A percentile compares a stretch with the other conserved stretches of the same genome.
Evolutionary conservation across 305 asterid genomes (phyloP).

Genomic region (Fraxinus paxiana): DNA sequence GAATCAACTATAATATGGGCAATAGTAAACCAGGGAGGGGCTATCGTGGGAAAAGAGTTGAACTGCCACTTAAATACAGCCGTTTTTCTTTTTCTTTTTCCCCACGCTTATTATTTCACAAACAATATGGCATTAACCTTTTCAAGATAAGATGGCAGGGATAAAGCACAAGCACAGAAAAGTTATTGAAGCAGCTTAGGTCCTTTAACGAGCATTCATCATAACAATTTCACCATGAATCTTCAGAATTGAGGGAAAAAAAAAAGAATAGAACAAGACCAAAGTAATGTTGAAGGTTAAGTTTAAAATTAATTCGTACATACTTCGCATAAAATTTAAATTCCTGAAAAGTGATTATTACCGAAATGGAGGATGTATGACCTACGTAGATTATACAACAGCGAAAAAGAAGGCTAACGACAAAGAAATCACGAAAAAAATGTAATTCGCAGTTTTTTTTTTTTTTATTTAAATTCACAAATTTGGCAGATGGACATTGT

Average conservation of each 20-base stretch:
- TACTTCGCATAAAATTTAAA: not conserved
- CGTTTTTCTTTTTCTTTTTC: not conserved
- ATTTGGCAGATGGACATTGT: not conserved
- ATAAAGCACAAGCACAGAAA: not conserved
- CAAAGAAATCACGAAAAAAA: not conserved
- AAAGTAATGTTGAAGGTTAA: not conserved
- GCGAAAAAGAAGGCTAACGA: not conserved
- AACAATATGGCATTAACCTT: not conserved
- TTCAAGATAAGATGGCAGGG: not conserved
- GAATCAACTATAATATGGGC: not conserved
- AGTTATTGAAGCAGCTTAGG: not conserved
- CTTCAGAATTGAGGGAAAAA: not conserved
- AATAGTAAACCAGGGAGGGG: not conserved
- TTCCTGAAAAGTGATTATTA: not conserved
- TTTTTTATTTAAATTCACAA: not conserved
- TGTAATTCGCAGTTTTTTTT: not conserved
- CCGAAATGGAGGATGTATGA: not conserved
- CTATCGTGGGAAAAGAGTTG: not conserved
- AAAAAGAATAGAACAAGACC: not conserved
- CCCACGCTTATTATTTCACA: not conserved
- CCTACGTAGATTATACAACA: not conserved
- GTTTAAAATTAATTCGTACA: not conserved
- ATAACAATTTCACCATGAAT: not conserved
- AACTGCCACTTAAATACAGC: not conserved
- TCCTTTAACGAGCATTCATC: not conserved